Percentiles rank a stretch among this genome's conserved stretches.
Evolutionary conservation across 768 basidiomycete genomes (phyloP).

Genomic region (Sarcomyxa edulis): DNA sequence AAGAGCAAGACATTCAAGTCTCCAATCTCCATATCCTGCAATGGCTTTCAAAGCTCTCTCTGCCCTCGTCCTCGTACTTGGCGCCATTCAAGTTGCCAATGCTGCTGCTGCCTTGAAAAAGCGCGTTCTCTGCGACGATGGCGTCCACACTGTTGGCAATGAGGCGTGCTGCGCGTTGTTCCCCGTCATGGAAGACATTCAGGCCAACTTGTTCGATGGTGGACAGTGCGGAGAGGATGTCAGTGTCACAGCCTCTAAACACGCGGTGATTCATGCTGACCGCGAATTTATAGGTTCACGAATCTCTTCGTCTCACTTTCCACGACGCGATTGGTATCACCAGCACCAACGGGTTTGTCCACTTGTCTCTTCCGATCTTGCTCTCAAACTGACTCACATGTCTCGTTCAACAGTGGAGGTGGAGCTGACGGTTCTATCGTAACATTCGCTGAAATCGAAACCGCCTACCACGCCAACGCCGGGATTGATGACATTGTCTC

Average conservation of each 20-base stretch:
- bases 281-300: no score
- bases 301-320: constrained; percentile 29
- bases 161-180: constrained; percentile 21
- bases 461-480: constrained; percentile 34
- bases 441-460: constrained; percentile 36
- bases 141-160: constrained; percentile 19
- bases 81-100: no score
- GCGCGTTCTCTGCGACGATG: constrained; percentile 23
- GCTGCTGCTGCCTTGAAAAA: no score
- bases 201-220: constrained; percentile 20
- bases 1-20: no score
- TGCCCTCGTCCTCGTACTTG: no score
- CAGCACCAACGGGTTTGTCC: no score
- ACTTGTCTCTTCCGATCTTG: no score
- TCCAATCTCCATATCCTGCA: no score
- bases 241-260: no score
- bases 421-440: constrained; percentile 50
- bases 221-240: constrained; percentile 25
- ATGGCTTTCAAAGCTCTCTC: no score
- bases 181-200: constrained; percentile 18
- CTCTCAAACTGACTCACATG: no score
- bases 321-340: constrained; percentile 42
- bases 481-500: constrained; percentile 39
- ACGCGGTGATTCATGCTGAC: no score
- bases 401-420: constrained; percentile 35